These are phyloP conservation scores for Sclerospora graminicola DNA, from an alignment of 352 stramenopile genomes.

Conservation along the genomic window DNA sequence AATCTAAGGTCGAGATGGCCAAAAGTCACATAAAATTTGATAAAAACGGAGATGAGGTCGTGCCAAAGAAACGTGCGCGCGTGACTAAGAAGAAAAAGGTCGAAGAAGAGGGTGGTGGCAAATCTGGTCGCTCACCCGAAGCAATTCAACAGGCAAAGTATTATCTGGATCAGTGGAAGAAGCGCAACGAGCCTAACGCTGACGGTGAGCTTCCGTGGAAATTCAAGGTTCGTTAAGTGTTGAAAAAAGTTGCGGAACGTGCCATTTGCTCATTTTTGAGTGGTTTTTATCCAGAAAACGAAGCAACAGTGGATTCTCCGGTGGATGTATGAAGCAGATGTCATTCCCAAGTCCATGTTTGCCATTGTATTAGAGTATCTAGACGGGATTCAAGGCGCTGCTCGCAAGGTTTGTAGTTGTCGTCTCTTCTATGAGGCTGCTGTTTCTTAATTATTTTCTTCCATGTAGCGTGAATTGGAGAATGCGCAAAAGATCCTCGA, in stretches of 20 bases:
- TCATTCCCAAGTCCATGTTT: slow-evolving; percentile 77
- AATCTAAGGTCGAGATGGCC: slow-evolving; percentile 14
- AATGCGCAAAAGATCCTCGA: slow-evolving; percentile 68
- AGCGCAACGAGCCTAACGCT: slow-evolving; percentile 31
- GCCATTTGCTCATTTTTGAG: slow-evolving; percentile 1
- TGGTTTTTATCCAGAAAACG: slow-evolving; percentile 39
- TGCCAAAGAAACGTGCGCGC: slow-evolving; percentile 37
- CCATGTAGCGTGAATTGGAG: slow-evolving; percentile 46
- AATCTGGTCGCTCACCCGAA: slow-evolving; percentile 63
- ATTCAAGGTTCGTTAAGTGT: slow-evolving; percentile 50
- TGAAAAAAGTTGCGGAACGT: background rate
- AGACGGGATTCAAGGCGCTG: slow-evolving; percentile 51
- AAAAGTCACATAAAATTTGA: slow-evolving; percentile 60
- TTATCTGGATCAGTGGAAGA: slow-evolving; percentile 73
- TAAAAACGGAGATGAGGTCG: slow-evolving; percentile 45
- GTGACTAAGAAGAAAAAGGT: slow-evolving; percentile 14
- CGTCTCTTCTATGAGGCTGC: background rate
- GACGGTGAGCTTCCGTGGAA: slow-evolving; percentile 64
- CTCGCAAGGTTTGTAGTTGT: slow-evolving; percentile 30
- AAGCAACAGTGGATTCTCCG: slow-evolving; percentile 75
- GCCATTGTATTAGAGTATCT: slow-evolving; percentile 64
- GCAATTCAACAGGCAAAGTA: slow-evolving; percentile 75
- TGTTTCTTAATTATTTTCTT: background rate
- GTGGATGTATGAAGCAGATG: slow-evolving; percentile 79
- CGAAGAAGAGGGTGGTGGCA: slow-evolving; percentile 36